Evolutionary conservation across 1,284 basidiomycete species (phyloP).

Genomic region (Ceratobasidium sp.): DNA sequence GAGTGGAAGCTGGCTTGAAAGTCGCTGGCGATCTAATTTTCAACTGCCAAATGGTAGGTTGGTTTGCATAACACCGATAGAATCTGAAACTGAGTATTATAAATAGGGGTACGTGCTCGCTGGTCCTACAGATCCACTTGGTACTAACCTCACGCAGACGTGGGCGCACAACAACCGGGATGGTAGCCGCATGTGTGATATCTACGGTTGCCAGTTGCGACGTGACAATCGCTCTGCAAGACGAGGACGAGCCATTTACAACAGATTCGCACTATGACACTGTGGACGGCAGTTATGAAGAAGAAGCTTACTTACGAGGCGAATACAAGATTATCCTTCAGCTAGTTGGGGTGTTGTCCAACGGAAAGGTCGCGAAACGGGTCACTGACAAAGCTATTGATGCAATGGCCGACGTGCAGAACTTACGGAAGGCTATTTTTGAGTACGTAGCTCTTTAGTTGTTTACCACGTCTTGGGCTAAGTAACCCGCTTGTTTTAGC

Average conservation of each 20-base stretch:
- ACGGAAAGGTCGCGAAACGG: conserved; percentile 92
- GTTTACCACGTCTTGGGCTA: neutral
- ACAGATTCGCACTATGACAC: conserved; percentile 61
- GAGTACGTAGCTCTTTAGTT: conserved; percentile 61
- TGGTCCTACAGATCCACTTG: neutral
- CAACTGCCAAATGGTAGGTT: conserved; percentile 85
- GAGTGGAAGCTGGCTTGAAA: conserved; percentile 70
- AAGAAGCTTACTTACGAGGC: conserved; percentile 84
- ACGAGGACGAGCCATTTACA: conserved; percentile 50
- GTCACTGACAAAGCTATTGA: conserved; percentile 90
- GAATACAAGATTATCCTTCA: conserved; percentile 98
- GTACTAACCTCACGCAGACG: conserved; percentile 50
- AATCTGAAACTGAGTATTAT: neutral
- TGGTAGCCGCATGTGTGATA: conserved; percentile 89
- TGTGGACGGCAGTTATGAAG: conserved; percentile 81
- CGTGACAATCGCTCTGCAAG: conserved; percentile 51
- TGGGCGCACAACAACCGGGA: conserved; percentile 82
- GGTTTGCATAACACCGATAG: neutral
- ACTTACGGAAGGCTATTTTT: conserved; percentile 89
- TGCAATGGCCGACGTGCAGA: conserved; percentile 90
- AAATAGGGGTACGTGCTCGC: conserved; percentile 24
- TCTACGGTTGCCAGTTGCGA: conserved; percentile 75
- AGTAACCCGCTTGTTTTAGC: conserved; percentile 53
- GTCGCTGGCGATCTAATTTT: conserved; percentile 77
- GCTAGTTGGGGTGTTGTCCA: conserved; percentile 86